Conservation (phyloP, 257 asterid species). For the Marsdenia floribunda region DNA sequence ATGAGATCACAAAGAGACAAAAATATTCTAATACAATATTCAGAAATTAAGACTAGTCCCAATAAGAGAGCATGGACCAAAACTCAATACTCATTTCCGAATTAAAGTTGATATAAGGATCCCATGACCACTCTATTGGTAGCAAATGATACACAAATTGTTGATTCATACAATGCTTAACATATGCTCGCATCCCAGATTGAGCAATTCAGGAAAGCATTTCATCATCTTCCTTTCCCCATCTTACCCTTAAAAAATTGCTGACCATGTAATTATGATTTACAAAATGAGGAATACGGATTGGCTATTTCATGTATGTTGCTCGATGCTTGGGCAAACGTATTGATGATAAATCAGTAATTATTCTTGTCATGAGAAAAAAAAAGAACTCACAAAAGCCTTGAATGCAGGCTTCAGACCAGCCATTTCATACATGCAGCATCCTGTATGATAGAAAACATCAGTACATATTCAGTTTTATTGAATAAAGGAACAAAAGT, state of each 20-base stretch:
- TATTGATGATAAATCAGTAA: not conserved
- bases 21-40: not conserved
- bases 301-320: not conserved
- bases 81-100: not conserved
- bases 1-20: not conserved
- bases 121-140: too few species aligned
- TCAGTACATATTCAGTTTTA: conserved; percentile 13
- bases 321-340: too few species aligned
- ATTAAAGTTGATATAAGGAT: not conserved
- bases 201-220: not conserved
- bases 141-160: not conserved
- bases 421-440: conserved; percentile 92
- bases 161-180: not conserved
- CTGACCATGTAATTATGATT: too few species aligned
- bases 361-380: not conserved
- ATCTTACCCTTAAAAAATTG: not conserved
- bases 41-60: not conserved
- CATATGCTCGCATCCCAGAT: not conserved
- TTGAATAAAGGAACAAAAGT: not conserved
- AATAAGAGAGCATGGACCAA: not conserved
- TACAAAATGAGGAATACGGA: not conserved
- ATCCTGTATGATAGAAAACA: conserved; percentile 47
- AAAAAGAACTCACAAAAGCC: conserved; percentile 72
- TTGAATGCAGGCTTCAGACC: conserved; percentile 91
- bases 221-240: not conserved